Evolutionary conservation across 2,329 filamentous ascomycete species (phyloP), one percentile per base, ranked within the genome.

Genomic region (Thelonectria rubi): DNA sequence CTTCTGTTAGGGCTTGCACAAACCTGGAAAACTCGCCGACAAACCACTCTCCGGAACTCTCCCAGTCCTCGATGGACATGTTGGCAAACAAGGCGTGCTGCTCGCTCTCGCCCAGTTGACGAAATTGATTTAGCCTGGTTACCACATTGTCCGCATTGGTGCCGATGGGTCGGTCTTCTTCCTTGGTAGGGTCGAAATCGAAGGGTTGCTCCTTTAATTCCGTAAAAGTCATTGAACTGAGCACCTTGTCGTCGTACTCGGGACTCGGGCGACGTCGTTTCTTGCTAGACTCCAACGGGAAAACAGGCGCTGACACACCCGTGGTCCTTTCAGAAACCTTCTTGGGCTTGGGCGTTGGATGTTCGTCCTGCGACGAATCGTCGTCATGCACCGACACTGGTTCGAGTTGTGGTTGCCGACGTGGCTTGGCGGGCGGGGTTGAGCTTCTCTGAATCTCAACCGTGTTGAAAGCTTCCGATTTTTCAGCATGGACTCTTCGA

Each of bases 1-100:
- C 78, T 52, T 81, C 77, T 60, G 79, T 80, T 63, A 88, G 72
- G 54, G 75, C 77, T 62, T 78, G 74, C 72, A 86, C 79, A 43
- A 88, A 74, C 3, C 76, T 76, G 8, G 79, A 75, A 63, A 88
- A 88, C 63, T 81, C 82, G 45, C 81, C 80, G 20, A 86, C 75
- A 58, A 88, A 86, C 86, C 86, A 88, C 65, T 87, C 84, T 5
- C 86, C 86, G 1, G 84, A 81, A 14, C 80, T 77, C 66, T 88
- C 85, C 86, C 86, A 88, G 55, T 88, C 86, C 15, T 79, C 75
- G 14, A 87, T 77, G 1, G 81, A 74, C 79, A 88, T 83, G 54
- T 79, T 78, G 3, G 77, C 79, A 68, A 88, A 87, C 55, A 88
- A 82, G 1, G 78, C 72, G 32, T 75, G 76, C 67, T 85, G 83